These are phyloP conservation scores for Sclerotiophoma versabilis DNA, from an alignment of 2,329 filamentous ascomycete species.

Conservation along the genomic window DNA sequence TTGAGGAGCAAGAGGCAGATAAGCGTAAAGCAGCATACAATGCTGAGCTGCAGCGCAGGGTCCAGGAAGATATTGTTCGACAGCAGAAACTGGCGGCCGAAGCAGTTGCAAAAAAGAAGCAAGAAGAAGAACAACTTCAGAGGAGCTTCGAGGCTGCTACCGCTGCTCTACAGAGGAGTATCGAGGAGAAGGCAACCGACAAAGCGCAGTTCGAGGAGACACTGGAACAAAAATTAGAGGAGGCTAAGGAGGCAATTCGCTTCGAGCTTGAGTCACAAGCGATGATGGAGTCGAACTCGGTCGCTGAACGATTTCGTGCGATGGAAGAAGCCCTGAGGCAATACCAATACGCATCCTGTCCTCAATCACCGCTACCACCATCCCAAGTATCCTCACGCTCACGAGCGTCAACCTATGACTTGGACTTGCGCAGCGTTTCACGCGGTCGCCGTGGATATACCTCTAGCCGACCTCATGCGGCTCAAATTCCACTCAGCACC, in stretches of 20 bases:
- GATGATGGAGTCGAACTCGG: constrained; percentile 34
- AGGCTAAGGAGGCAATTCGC: constrained; percentile 43
- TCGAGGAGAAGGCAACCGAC: constrained; percentile 38
- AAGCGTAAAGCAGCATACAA: constrained; percentile 39
- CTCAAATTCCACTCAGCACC: constrained; percentile 60
- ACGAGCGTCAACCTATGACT: constrained; percentile 6
- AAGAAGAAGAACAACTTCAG: constrained; percentile 36
- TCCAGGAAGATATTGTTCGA: constrained; percentile 42
- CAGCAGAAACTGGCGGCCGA: constrained; percentile 40
- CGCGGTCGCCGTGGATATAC: constrained; percentile 20
- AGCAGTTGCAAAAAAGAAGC: constrained; percentile 31
- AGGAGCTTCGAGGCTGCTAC: constrained; percentile 38
- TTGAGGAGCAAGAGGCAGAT: constrained; percentile 51
- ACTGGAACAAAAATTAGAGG: constrained; percentile 38
- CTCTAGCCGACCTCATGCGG: constrained; percentile 20
- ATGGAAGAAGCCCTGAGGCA: constrained; percentile 40
- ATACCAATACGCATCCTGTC: constrained; percentile 20
- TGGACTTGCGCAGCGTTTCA: constrained; percentile 15
- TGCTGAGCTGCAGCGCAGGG: constrained; percentile 40
- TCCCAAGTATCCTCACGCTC: constrained; percentile 4
- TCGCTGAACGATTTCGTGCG: constrained; percentile 39
- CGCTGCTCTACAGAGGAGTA: constrained; percentile 33
- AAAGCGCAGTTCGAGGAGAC: constrained; percentile 38
- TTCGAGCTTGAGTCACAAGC: constrained; percentile 42
- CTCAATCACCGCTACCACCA: constrained; percentile 17